These are phyloP conservation scores for Balamuthia mandrillaris DNA, from an alignment of 208 protist species.

Conservation along the genomic window DNA sequence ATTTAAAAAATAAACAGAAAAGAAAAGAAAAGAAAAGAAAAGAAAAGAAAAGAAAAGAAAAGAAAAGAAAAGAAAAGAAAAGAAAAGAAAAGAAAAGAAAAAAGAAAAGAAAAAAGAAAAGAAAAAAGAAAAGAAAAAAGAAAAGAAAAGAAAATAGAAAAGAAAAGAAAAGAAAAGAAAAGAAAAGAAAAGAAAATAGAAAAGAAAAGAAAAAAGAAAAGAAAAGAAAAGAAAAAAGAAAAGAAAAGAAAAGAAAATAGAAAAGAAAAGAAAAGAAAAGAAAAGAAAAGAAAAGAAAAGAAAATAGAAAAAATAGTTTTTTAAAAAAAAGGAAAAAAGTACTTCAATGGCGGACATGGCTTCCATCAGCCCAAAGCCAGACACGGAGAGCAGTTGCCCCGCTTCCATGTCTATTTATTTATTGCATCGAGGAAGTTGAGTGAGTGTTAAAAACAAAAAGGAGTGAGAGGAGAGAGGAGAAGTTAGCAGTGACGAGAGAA, in stretches of 20 bases:
- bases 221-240: background rate
- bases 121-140: background rate
- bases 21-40: background rate
- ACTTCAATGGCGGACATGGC: constrained; percentile 25
- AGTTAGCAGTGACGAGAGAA: background rate
- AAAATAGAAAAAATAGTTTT: too few species aligned
- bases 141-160: background rate
- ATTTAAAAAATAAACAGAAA: background rate
- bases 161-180: background rate
- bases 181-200: background rate
- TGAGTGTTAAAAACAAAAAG: background rate
- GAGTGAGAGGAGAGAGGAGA: background rate
- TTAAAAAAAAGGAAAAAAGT: background rate
- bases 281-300: background rate
- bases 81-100: background rate
- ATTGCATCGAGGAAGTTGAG: background rate
- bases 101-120: background rate
- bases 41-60: background rate
- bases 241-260: background rate
- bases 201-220: background rate
- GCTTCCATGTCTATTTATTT: background rate
- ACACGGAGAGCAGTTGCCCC: background rate
- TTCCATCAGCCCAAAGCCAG: background rate
- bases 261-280: background rate
- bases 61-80: background rate